Base-by-base conservation (phyloP, 768 basidiomycete genomes). In the Brasilioporus rufonigricans region DNA sequence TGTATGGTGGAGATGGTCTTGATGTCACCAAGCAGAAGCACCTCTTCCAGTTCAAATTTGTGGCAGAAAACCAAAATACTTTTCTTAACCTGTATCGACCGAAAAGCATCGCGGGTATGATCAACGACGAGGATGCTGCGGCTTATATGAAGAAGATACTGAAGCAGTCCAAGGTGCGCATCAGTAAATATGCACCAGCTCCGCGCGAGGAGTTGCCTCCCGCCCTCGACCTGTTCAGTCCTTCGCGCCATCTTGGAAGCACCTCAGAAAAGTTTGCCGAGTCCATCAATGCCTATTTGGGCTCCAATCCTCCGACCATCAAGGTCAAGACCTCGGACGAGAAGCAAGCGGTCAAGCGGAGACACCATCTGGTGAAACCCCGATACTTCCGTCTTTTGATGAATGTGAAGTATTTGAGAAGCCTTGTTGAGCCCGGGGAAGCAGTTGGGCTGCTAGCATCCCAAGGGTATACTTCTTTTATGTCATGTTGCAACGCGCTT, bases 21-120 rank as follows among this genome's bases (percentile, higher is more conserved):
- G 97, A 99, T 66, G 93, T 98, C 43, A 98, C 94, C 50, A 94
- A 91, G 72, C 95, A 98, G 73, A 97, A 96, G 70, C 93, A 98
- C 73, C 79, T 99, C 16, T 82, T 85, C 57, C 85, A 97, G 67
- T 98, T 98, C 74, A 88, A 93, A 60, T 99, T 98, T 73, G 85
- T 93, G 56, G 89, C 89, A 7, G 82, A 86, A 64, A 99, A 99
- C 72, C 83, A 87, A 61, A 66, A 80, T 21, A 90, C 93, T 10
- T 79, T 97, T 59, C 79, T 91, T 50, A 84, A 85, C 63, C 80
- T 84, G 40, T 81, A 90, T 57, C 79, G 77, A 55, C 91, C 91
- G 1, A 76, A 77, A 40, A 77, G 73, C 23, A 75, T 91, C 31
- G 68, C 76, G 33, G 80, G 80, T 13, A 71, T 77, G 13, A 76